Percentiles rank a stretch among this genome's conserved stretches.
These are phyloP conservation scores for Fusarium nygamai DNA, from an alignment of 2,329 filamentous ascomycete species.

Conservation along the genomic window DNA sequence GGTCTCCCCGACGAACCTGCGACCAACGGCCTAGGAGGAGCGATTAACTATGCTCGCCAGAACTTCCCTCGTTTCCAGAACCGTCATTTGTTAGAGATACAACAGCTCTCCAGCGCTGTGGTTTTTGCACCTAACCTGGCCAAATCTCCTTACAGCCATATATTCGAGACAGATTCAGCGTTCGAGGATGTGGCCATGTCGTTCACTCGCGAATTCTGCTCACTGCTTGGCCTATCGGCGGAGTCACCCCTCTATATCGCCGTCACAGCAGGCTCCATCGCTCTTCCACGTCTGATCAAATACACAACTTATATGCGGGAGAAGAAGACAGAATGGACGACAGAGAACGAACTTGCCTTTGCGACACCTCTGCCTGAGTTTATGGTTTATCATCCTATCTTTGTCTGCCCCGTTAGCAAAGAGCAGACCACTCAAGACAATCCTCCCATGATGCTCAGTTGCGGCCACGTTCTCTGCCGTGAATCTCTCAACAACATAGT, in stretches of 20 bases:
- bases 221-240: conserved; percentile 85
- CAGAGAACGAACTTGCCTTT: conserved; percentile 87
- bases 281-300: conserved; percentile 88
- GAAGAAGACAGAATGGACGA: conserved; percentile 95
- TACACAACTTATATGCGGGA: conserved; percentile 87
- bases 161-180: conserved; percentile 78
- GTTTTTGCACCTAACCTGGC: conserved; percentile 79
- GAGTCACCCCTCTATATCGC: conserved; percentile 94
- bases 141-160: conserved; percentile 79
- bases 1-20: conserved; percentile 62
- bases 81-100: conserved; percentile 81
- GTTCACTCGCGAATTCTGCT: conserved; percentile 96
- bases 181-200: conserved; percentile 88
- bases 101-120: conserved; percentile 83
- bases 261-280: conserved; percentile 90
- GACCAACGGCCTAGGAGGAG: conserved; percentile 67
- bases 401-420: conserved; percentile 96
- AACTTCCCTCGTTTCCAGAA: conserved; percentile 80
- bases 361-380: conserved; percentile 68
- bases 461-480: conserved; percentile 90
- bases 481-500: conserved; percentile 83
- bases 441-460: conserved; percentile 96
- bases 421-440: conserved; percentile 94
- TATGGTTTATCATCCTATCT: conserved; percentile 91
- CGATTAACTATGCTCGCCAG: conserved; percentile 78